A percentile compares a stretch with the other conserved stretches of the same genome.
Evolutionary conservation across 768 basidiomycete genomes (phyloP).

Genomic region (Podaxis sp.): DNA sequence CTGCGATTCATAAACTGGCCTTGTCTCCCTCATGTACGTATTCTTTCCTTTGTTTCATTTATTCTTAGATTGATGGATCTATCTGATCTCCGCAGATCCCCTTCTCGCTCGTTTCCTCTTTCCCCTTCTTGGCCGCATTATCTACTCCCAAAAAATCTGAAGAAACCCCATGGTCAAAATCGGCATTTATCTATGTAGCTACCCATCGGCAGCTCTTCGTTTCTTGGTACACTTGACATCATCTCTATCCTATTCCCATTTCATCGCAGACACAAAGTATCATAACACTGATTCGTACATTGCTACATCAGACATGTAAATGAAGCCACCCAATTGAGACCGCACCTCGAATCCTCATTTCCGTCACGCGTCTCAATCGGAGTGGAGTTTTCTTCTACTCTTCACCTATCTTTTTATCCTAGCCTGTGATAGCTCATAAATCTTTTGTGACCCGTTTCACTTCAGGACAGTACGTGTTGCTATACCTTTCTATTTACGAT

Average conservation of each 20-base stretch:
- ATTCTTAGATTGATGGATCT: not conserved
- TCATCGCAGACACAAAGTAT: not conserved
- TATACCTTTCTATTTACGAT: not conserved
- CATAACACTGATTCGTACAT: not conserved
- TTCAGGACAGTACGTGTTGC: not conserved
- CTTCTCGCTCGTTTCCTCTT: not conserved
- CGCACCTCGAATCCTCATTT: conserved; percentile 5
- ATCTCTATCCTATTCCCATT: not conserved
- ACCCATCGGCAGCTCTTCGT: not conserved
- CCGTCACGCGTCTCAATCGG: conserved; percentile 2
- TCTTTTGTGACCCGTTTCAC: not conserved
- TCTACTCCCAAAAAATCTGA: not conserved
- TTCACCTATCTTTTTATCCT: not conserved
- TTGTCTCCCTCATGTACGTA: conserved; percentile 7
- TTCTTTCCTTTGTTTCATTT: conserved; percentile 1
- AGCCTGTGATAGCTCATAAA: not conserved
- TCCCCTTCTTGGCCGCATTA: not conserved
- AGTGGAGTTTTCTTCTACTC: not conserved
- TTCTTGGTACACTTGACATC: conserved; percentile 2
- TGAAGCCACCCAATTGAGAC: not conserved
- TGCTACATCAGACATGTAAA: not conserved
- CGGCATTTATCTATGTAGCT: not conserved
- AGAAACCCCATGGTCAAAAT: not conserved
- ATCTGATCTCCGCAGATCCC: not conserved
- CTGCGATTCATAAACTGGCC: not conserved